Evolutionary conservation across 2,329 filamentous ascomycete genomes (phyloP).

Genomic region (Dactylellina haptotyla): DNA sequence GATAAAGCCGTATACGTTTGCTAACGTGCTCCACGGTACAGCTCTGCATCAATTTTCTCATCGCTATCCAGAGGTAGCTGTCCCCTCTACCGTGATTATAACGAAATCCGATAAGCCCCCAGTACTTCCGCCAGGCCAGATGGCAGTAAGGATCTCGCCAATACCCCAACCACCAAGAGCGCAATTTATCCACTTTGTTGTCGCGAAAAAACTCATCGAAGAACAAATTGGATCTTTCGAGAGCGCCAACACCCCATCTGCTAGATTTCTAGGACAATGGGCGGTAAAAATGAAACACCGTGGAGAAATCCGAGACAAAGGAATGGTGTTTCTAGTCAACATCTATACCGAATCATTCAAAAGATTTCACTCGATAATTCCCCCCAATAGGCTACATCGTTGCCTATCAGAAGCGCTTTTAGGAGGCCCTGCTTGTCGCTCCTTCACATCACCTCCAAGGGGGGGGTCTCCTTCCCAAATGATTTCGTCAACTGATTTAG

Average conservation of each 20-base stretch:
- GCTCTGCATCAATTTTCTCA: not conserved
- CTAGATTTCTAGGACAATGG: not conserved
- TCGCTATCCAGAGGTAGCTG: not conserved
- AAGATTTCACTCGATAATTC: constrained; percentile 7
- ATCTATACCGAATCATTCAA: constrained; percentile 5
- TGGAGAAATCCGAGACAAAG: not conserved
- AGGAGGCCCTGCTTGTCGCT: not conserved
- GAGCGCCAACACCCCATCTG: not conserved
- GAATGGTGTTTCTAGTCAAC: not conserved
- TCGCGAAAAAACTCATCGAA: not conserved
- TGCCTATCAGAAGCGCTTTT: not conserved
- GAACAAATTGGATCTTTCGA: not conserved
- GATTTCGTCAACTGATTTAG: not conserved
- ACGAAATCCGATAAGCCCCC: not conserved
- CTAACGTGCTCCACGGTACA: not conserved
- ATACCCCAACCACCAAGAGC: not conserved
- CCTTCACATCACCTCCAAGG: too few species aligned
- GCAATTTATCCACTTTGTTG: not conserved
- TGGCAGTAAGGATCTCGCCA: too few species aligned
- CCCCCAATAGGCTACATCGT: not conserved
- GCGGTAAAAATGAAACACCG: not conserved
- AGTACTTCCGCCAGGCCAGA: not conserved
- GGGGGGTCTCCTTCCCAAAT: not conserved
- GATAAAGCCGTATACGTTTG: not conserved
- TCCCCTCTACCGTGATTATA: not conserved